Base-by-base conservation (phyloP, 495 filamentous ascomycete species). In the Xylaria flabelliformis region DNA sequence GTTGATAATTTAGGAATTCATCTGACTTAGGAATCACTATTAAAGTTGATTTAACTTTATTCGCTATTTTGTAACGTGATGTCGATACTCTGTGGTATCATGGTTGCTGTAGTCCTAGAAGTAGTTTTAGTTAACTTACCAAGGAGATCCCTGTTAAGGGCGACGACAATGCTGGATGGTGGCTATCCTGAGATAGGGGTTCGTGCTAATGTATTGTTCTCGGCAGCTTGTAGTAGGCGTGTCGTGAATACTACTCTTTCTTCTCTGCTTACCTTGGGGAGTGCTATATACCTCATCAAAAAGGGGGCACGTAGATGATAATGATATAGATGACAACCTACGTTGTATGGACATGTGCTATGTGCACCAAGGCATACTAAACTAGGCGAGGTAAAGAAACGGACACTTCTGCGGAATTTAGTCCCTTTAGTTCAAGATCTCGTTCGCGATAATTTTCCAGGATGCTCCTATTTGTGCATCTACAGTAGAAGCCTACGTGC, bases 1-100 rank as follows among this genome's bases (percentile, higher is more conserved):
- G 61, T 41, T 63, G 17, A 63, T 44, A 44, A 13, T 63, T 63
- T 42, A 63, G 26, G 61, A 39, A 24, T n/a, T 24, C 26, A 36
- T 29, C 26, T 44, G 1, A 63, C 42, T 42, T 63, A 24, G 42
- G 12, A 39, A 44, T 44, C 26, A 7, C 44, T 44, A 63, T 26
- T 39, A 13, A 44, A 44, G n/a, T 63, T 63, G 61, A 63, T 42
- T 63, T n/a, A 36, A 39, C 34, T n/a, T 4, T 4, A 12, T 61
- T 39, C 19, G 2, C 9, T 29, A 3, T 41, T 21, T 39, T 21
- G 1, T 21, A 4, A 24, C 4, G n/a, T 41, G 39, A 61, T 6
- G 1, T 44, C 6, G 39, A 4, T 44, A 3, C 61, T 42, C 17
- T 9, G n/a, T 36, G 7, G 58, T 59, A 34, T 13, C 10, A 2